Base-by-base conservation (phyloP, 352 stramenopile genomes). In the Phytophthora hibernalis region DNA sequence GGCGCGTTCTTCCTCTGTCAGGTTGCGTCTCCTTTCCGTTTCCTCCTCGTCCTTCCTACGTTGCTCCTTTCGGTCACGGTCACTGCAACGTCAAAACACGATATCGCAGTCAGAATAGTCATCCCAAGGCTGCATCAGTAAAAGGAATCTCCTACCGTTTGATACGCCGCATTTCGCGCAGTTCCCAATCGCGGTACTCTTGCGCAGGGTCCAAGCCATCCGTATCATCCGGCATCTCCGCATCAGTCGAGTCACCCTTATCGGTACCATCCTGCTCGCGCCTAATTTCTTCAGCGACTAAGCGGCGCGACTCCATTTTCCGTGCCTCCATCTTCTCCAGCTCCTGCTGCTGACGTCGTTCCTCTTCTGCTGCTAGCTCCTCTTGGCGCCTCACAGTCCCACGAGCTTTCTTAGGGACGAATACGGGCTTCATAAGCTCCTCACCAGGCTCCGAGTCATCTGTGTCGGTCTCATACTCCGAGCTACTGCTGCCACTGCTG, bases 1-100 rank as follows among this genome's bases (percentile, higher is more conserved):
- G 10, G 88, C 72, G 9, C 96, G 85, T 76, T 99, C 96, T 66
- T 98, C 97, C 58, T 99, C 95, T 28, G 97, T 99, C 85, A 99
- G 84, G 40, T 95, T 94, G n/a, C 92, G 87, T 35, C 91, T 76
- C 8, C 90, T 85, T 45, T 85, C 52, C 11, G 93, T 94, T 69
- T 99, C 97, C 37, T 87, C 74, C 11, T 82, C 81, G 65, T 99
- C 95, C 22, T 88, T 83, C 33, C 89, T 79, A 16, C 74, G 74
- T 58, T 92, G 66, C 65, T 97, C 82, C 30, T 89, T 87, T 21
- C 79, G 75, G 61, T 98, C 90, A 5, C 83, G 89, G 24, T 98
- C 91, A 54, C 87, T 95, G 30, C 30, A 52, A 42, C 26, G 54
- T 1, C 30, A 61, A n/a, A 45, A 38, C 37, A 61, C 18, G 16